Evolutionary conservation across 139 green algal genomes (phyloP).

Genomic region (Volvox reticuliferus): DNA sequence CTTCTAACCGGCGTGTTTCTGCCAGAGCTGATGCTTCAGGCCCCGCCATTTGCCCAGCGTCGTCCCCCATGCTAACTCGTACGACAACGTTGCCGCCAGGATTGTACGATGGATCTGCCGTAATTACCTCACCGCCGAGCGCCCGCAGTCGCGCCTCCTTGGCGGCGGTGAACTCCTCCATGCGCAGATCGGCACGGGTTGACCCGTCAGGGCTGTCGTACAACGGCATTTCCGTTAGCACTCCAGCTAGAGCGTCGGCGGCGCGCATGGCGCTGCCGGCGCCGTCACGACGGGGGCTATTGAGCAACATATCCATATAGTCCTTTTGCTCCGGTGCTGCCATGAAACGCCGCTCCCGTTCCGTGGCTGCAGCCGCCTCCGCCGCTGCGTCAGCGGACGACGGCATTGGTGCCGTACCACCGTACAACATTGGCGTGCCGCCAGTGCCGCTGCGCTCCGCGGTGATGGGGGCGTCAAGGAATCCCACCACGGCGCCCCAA

Average conservation of each 20-base stretch:
- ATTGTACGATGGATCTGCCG: constrained; percentile 64
- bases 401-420: constrained; percentile 1
- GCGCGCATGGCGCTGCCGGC: constrained; percentile 57
- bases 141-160: constrained; percentile 63
- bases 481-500: constrained; percentile 29
- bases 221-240: constrained; percentile 3
- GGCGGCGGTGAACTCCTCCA: constrained; percentile 74
- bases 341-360: constrained; percentile 18
- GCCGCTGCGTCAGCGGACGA: not conserved
- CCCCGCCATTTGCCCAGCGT: constrained; percentile 16
- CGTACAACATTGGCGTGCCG: not conserved
- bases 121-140: constrained; percentile 74
- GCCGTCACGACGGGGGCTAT: not conserved
- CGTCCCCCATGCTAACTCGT: not conserved
- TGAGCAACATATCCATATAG: constrained; percentile 35
- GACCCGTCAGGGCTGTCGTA: constrained; percentile 6
- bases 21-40: constrained; percentile 23
- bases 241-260: constrained; percentile 52
- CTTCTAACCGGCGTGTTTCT: not conserved
- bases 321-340: not conserved
- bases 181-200: constrained; percentile 50
- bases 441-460: not conserved
- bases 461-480: constrained; percentile 24
- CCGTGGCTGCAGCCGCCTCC: not conserved
- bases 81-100: constrained; percentile 18